Conservation (phyloP, 768 basidiomycete genomes). For the Mycena polygramma region DNA sequence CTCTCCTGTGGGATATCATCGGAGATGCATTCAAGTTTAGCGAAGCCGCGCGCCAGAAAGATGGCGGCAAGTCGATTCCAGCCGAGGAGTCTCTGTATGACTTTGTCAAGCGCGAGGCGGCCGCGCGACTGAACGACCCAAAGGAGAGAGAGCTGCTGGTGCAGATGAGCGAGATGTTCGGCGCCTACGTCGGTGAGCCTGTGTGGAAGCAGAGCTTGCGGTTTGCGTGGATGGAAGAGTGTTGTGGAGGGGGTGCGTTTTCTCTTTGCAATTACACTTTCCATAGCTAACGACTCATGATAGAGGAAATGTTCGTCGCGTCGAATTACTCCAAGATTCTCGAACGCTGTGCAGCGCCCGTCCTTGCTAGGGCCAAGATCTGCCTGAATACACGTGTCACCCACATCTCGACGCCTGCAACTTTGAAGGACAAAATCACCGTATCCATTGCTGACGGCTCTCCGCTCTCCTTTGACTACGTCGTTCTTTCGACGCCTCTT, state of each 20-base stretch:
- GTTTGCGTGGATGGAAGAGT: constrained; percentile 42
- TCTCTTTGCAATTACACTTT: neutral
- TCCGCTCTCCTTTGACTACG: constrained; percentile 34
- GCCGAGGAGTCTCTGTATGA: constrained; percentile 33
- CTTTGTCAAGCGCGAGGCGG: constrained; percentile 35
- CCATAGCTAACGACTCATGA: constrained; percentile 9
- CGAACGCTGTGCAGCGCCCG: constrained; percentile 28
- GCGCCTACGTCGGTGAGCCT: constrained; percentile 40
- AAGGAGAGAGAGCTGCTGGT: constrained; percentile 34
- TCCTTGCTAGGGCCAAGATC: constrained; percentile 31
- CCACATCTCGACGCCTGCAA: constrained; percentile 31
- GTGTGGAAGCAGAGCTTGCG: constrained; percentile 40
- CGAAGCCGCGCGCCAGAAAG: constrained; percentile 29
- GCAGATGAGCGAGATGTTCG: constrained; percentile 41
- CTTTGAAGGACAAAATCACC: constrained; percentile 23
- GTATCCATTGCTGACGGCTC: constrained; percentile 35
- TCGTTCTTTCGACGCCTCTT: constrained; percentile 37
- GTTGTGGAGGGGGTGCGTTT: constrained; percentile 39
- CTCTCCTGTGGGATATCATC: constrained; percentile 38
- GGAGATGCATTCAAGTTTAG: constrained; percentile 38
- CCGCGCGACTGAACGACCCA: constrained; percentile 25
- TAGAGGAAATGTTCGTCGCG: constrained; percentile 40
- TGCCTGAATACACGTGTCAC: constrained; percentile 33
- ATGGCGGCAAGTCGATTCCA: constrained; percentile 34
- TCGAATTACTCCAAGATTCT: constrained; percentile 38